These are phyloP conservation scores for Ophiocordyceps sinensis DNA, from an alignment of 2,329 filamentous ascomycete species.

Conservation along the genomic window DNA sequence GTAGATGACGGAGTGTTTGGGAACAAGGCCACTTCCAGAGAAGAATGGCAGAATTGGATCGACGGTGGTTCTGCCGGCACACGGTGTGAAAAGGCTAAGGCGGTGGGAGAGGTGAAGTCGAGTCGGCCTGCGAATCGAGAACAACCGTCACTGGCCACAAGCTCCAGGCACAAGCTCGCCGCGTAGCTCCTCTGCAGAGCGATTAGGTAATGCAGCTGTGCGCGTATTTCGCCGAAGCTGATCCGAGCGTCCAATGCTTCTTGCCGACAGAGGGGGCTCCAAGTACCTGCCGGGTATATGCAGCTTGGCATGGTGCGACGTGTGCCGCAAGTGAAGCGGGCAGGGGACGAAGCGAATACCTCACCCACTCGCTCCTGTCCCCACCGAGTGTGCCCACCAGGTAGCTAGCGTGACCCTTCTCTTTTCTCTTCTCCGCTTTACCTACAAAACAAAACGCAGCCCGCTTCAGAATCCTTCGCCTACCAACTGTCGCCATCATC, in stretches of 20 bases:
- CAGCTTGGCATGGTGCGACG: too few relatives aligned
- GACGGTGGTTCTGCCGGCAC: background rate
- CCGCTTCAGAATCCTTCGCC: background rate
- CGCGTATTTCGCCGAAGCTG: too few relatives aligned
- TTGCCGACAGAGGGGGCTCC: too few relatives aligned
- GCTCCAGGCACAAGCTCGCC: conserved; percentile 9
- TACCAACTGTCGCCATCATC: background rate
- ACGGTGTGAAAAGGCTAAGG: background rate
- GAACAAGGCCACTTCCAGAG: background rate
- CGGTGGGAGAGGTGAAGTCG: conserved; percentile 1
- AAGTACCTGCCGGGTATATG: too few relatives aligned
- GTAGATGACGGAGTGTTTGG: background rate
- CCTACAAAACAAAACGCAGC: background rate
- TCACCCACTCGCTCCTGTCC: too few relatives aligned
- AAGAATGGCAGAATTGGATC: background rate
- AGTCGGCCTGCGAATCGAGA: background rate
- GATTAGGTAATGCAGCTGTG: too few relatives aligned
- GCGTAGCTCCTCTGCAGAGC: background rate
- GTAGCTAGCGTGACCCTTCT: too few relatives aligned
- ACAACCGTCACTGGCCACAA: conserved; percentile 4
- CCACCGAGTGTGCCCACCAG: too few relatives aligned
- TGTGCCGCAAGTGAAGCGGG: too few relatives aligned
- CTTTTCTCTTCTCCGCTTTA: background rate
- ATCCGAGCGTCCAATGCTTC: too few relatives aligned
- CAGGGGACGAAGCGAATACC: background rate